Evolutionary conservation across 257 asterid species (phyloP).

Genomic region (Solanum acaule): DNA sequence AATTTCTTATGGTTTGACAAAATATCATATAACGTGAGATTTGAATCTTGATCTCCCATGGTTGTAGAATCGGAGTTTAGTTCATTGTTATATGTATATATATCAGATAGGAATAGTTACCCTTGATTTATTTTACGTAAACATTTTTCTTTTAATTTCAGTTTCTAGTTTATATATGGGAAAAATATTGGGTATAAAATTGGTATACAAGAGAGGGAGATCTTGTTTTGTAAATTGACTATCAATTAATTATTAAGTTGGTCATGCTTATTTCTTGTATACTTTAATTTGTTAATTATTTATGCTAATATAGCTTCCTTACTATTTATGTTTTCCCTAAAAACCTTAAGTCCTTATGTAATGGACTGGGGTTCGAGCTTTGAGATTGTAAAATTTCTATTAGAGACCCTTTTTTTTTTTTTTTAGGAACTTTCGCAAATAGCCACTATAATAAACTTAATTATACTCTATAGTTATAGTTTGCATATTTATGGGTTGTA

Average conservation of each 20-base stretch:
- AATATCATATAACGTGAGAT: slow-evolving; percentile 36
- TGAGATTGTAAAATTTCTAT: not conserved
- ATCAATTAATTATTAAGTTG: not conserved
- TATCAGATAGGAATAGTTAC: not conserved
- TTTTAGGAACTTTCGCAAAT: too few species aligned
- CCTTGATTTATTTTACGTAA: not conserved
- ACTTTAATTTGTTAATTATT: not conserved
- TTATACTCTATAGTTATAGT: too few species aligned
- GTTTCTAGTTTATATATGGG: not conserved
- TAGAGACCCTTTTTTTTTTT: not conserved
- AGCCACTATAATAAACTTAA: too few species aligned
- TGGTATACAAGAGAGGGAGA: slow-evolving; percentile 42
- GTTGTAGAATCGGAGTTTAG: not conserved
- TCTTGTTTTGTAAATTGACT: slow-evolving; percentile 1
- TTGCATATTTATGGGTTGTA: too few species aligned
- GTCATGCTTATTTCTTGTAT: not conserved
- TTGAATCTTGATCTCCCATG: slow-evolving; percentile 40
- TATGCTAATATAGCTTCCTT: not conserved
- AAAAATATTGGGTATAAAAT: slow-evolving; percentile 10
- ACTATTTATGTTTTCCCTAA: not conserved
- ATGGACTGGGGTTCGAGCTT: not conserved
- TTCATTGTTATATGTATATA: not conserved
- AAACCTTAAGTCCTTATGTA: not conserved
- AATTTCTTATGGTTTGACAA: slow-evolving; percentile 4
- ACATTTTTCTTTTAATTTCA: not conserved